Conservation (phyloP, 805 yeast genomes). For the Kuraishia cidri region DNA sequence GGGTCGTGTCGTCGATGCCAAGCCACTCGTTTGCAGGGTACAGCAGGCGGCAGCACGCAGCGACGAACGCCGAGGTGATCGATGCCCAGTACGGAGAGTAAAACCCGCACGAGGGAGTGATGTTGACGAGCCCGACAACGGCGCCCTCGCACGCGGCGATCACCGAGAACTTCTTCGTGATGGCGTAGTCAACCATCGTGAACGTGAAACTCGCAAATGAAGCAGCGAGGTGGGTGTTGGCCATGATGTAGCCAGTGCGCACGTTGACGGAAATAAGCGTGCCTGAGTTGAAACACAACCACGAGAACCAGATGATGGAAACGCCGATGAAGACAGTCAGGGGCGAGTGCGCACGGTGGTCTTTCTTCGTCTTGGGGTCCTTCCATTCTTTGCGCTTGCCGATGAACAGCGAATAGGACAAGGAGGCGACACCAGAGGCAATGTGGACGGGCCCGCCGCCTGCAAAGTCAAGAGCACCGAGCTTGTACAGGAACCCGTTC, state of each 20-base stretch:
- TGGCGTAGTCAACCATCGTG: constrained; percentile 74
- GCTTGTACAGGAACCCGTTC: constrained; percentile 77
- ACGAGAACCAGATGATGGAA: constrained; percentile 67
- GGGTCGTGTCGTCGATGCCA: constrained; percentile 54
- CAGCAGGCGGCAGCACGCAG: constrained; percentile 74
- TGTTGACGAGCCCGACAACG: constrained; percentile 87
- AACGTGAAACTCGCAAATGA: constrained; percentile 78
- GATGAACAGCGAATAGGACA: constrained; percentile 65
- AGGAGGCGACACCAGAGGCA: constrained; percentile 79
- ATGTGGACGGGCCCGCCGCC: constrained; percentile 95
- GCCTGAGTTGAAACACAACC: constrained; percentile 90
- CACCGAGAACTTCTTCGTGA: constrained; percentile 68
- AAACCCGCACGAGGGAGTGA: constrained; percentile 88
- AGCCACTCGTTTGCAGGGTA: constrained; percentile 77
- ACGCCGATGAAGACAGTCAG: constrained; percentile 65
- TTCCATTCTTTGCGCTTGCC: constrained; percentile 56
- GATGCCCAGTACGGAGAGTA: constrained; percentile 52
- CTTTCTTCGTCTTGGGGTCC: constrained; percentile 33
- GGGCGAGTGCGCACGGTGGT: constrained; percentile 82
- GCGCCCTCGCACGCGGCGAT: constrained; percentile 92
- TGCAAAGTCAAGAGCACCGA: constrained; percentile 86
- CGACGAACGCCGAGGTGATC: constrained; percentile 73
- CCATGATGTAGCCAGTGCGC: constrained; percentile 69
- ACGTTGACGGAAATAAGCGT: constrained; percentile 70
- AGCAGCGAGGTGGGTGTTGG: constrained; percentile 78